Evolutionary conservation across 345 rosid species (phyloP).

Genomic region (Hibiscus tridactylites): DNA sequence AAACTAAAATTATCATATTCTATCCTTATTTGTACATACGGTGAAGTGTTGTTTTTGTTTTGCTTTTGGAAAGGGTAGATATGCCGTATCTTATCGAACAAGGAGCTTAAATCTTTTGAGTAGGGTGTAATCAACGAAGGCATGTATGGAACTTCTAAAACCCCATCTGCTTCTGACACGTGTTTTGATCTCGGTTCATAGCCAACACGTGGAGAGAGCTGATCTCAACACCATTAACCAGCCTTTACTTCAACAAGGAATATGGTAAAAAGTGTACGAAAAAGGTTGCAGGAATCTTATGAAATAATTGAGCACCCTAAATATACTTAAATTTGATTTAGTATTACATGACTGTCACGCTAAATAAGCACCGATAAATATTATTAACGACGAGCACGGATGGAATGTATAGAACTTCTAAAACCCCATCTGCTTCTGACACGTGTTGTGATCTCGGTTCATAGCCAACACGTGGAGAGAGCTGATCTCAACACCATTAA

Average conservation of each 20-base stretch:
- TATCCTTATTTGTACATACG: no score
- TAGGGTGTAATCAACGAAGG: neutral
- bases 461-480: neutral
- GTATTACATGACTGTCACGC: no score
- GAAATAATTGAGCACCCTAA: neutral
- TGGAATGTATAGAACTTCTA: neutral
- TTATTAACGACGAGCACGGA: no score
- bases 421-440: neutral
- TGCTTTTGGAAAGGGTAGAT: neutral
- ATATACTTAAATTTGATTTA: no score
- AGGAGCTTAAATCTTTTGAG: slow-evolving; percentile 4
- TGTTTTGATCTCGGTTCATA: neutral
- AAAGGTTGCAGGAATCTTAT: neutral
- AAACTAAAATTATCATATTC: no score
- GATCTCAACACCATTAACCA: neutral
- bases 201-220: neutral
- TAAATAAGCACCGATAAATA: no score
- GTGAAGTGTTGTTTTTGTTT: no score
- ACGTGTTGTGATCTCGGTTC: neutral
- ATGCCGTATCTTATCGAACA: slow-evolving; percentile 19
- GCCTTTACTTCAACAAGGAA: neutral
- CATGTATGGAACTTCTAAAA: neutral
- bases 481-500: neutral
- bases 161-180: neutral
- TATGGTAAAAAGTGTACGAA: neutral